Evolutionary conservation across 768 basidiomycete species (phyloP).

Genomic region (Sporobolomyces phaffii): DNA sequence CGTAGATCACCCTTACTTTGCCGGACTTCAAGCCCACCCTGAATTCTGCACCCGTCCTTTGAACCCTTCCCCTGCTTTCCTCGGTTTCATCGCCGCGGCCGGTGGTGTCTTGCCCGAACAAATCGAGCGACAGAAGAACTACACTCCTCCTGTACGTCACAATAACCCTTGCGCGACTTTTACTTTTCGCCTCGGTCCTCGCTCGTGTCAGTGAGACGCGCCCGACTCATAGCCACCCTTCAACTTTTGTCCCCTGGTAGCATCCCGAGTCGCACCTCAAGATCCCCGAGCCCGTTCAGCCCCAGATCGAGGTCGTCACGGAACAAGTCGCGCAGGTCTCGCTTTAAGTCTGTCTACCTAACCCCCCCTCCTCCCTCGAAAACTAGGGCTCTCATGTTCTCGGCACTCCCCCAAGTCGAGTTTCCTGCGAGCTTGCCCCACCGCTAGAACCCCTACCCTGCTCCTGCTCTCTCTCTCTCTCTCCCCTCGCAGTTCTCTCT

Average conservation of each 20-base stretch:
- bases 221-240: neutral
- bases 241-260: neutral
- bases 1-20: slow-evolving; percentile 84
- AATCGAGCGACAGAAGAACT: slow-evolving; percentile 57
- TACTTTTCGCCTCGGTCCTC: too few relatives aligned
- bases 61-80: slow-evolving; percentile 94
- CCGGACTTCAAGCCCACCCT: slow-evolving; percentile 92
- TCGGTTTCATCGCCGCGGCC: slow-evolving; percentile 86
- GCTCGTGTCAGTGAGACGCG: too few relatives aligned
- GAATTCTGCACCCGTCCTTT: slow-evolving; percentile 97
- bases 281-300: slow-evolving; percentile 8
- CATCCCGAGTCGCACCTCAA: slow-evolving; percentile 36
- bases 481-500: too few relatives aligned
- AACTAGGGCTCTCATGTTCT: too few relatives aligned
- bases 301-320: slow-evolving; percentile 19
- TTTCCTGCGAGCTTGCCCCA: too few relatives aligned
- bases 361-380: too few relatives aligned
- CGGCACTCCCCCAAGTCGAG: too few relatives aligned
- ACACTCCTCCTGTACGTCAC: slow-evolving; percentile 30
- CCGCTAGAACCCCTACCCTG: too few relatives aligned
- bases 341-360: neutral
- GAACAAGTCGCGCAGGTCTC: slow-evolving; percentile 20
- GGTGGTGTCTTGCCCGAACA: slow-evolving; percentile 66
- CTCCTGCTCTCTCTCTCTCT: too few relatives aligned
- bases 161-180: neutral